A percentile compares a stretch with the other conserved stretches of the same genome.
Evolutionary conservation across 164 flowering plant species (phyloP).

Genomic region (Echeveria elegans): DNA sequence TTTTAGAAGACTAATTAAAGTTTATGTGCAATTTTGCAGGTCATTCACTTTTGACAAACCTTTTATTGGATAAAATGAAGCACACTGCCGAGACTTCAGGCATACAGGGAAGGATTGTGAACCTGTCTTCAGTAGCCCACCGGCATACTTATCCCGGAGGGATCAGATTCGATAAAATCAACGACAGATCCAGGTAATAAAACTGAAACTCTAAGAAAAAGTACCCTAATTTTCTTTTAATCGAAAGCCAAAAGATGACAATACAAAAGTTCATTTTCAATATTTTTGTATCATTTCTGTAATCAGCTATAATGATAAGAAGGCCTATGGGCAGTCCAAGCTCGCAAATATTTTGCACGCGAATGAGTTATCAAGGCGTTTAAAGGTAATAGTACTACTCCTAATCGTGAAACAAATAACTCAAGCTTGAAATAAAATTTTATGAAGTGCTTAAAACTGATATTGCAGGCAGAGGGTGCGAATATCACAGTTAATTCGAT

Average conservation of each 20-base stretch:
- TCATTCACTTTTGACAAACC: slow-evolving; percentile 80
- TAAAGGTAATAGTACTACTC: slow-evolving; percentile 56
- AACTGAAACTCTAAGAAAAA: neutral
- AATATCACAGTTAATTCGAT: slow-evolving; percentile 79
- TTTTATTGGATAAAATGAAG: slow-evolving; percentile 87
- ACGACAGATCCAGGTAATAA: slow-evolving; percentile 41
- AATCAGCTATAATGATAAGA: slow-evolving; percentile 71
- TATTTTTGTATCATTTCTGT: neutral
- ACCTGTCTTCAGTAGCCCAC: slow-evolving; percentile 84
- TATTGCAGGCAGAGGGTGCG: slow-evolving; percentile 68
- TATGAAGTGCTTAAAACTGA: neutral
- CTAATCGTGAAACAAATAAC: too few relatives aligned
- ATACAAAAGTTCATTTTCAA: neutral
- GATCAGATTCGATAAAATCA: slow-evolving; percentile 53
- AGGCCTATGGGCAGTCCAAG: slow-evolving; percentile 94
- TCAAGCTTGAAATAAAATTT: neutral
- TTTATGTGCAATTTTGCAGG: slow-evolving; percentile 31
- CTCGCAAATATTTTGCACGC: slow-evolving; percentile 82
- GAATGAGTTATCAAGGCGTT: slow-evolving; percentile 74
- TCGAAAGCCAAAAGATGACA: neutral
- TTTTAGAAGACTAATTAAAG: neutral
- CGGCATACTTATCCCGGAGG: slow-evolving; percentile 50
- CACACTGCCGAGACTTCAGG: slow-evolving; percentile 56
- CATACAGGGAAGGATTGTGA: slow-evolving; percentile 79
- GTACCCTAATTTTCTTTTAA: too few relatives aligned